phyloP scores from a whole-genome alignment of 164 flowering plant genomes.

The Brasenia schreberi region DNA sequence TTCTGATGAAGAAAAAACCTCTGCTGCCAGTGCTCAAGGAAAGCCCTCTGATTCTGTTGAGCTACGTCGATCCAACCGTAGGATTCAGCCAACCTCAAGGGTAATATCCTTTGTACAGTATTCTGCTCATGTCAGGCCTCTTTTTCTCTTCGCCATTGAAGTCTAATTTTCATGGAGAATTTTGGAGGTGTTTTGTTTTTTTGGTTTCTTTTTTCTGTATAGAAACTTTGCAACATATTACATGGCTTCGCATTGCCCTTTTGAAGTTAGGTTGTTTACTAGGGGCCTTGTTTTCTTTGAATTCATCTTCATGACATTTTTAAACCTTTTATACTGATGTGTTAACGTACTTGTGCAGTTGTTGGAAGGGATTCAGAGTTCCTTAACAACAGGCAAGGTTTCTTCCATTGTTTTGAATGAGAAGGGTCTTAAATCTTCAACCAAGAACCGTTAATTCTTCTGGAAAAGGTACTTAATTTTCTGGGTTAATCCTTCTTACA shows the following conservation, averaged over 20 bases:
- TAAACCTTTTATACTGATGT: neutral
- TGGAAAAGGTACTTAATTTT: neutral
- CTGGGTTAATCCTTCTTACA: neutral
- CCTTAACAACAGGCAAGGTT: conserved; percentile 17
- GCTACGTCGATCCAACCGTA: conserved; percentile 89
- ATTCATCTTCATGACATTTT: neutral
- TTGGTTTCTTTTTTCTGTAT: neutral
- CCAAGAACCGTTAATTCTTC: neutral
- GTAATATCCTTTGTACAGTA: conserved; percentile 23
- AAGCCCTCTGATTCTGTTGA: conserved; percentile 18
- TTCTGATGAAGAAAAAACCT: conserved; percentile 34
- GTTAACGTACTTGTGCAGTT: conserved; percentile 11
- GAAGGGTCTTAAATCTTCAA: conserved; percentile 9
- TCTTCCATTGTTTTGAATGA: conserved; percentile 16
- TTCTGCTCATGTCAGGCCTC: neutral
- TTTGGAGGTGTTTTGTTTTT: neutral
- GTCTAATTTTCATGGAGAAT: neutral
- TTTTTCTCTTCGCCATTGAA: too few relatives aligned
- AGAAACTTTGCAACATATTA: neutral
- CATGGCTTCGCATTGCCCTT: neutral
- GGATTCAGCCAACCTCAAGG: conserved; percentile 98
- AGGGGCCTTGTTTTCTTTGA: neutral
- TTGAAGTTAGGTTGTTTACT: too few relatives aligned
- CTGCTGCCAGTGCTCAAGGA: conserved; percentile 15
- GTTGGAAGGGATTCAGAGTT: conserved; percentile 27